These are phyloP conservation scores for Phyllachora maydis DNA, from an alignment of 2,329 filamentous ascomycete species.

Conservation along the genomic window DNA sequence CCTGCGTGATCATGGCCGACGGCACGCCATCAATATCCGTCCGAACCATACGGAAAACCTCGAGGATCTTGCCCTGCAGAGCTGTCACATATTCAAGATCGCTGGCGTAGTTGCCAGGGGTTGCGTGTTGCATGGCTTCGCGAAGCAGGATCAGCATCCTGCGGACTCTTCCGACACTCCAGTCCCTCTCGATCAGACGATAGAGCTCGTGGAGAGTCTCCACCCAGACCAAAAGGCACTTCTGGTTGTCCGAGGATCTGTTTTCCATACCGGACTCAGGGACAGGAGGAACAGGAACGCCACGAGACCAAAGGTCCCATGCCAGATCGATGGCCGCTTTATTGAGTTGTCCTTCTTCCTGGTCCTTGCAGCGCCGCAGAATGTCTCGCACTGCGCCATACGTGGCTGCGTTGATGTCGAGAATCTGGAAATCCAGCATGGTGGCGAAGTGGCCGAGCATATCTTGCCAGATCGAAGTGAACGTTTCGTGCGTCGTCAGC, in stretches of 20 bases:
- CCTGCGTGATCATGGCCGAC: slow-evolving; percentile 44
- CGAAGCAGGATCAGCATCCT: slow-evolving; percentile 54
- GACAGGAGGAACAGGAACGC: slow-evolving; percentile 33
- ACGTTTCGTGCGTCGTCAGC: slow-evolving; percentile 42
- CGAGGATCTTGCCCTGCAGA: slow-evolving; percentile 49
- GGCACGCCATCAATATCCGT: slow-evolving; percentile 45
- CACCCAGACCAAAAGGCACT: slow-evolving; percentile 70
- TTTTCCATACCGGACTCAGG: slow-evolving; percentile 18
- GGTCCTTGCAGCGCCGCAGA: slow-evolving; percentile 25
- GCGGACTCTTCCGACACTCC: slow-evolving; percentile 34
- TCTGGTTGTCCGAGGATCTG: slow-evolving; percentile 46
- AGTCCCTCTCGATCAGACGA: slow-evolving; percentile 42
- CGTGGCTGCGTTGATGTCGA: slow-evolving; percentile 52
- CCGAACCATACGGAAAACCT: slow-evolving; percentile 44
- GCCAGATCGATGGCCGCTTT: slow-evolving; percentile 40
- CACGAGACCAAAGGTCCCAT: slow-evolving; percentile 51
- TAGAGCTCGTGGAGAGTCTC: slow-evolving; percentile 60
- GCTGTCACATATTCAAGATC: slow-evolving; percentile 56
- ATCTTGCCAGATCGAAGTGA: slow-evolving; percentile 55
- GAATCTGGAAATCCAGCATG: slow-evolving; percentile 37
- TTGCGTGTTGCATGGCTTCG: slow-evolving; percentile 49
- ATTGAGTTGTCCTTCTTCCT: not conserved
- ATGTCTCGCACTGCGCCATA: slow-evolving; percentile 48
- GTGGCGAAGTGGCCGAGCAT: slow-evolving; percentile 48
- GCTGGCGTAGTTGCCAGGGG: slow-evolving; percentile 42